Evolutionary conservation across 2,329 filamentous ascomycete species (phyloP), one percentile per base, ranked within the genome.

Genomic region (Fusarium sp.): DNA sequence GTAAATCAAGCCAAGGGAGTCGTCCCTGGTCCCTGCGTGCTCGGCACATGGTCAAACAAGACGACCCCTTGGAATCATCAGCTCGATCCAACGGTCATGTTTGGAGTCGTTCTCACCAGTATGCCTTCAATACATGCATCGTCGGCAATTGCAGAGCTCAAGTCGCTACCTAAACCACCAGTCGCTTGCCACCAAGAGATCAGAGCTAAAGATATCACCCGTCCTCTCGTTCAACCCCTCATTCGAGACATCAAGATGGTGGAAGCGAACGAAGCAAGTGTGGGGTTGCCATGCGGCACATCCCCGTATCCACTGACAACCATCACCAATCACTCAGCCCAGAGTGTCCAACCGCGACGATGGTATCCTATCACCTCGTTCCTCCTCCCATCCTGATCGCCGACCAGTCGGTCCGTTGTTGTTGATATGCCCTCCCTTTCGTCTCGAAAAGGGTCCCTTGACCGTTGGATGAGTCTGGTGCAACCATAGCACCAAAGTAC

Each of bases 291-390:
- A 74, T 77, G 71, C 75, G 70, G 75, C 73, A 66, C 67, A 70
- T 76, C 72, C 68, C 59, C 67, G 59, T 72, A 66, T 67, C 73
- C 65, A 71, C 67, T 55, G 44, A 46, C 75, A 44, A 42, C 44
- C 69, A 64, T 71, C 68, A 69, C 74, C 75, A 75, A 79, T 79
- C 74, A 77, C 64, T 69, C 44, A 51, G 58, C 67, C 44, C 57
- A 58, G 67, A 66, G 65, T 55, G 59, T 63, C 67, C 75, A 79
- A 79, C 77, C 77, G 72, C 51, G 64, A 65, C 63, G 68, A 68
- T 67, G 75, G 77, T 78, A 78, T 77, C 77, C 78, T 78, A 79
- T 78, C 78, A 79, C 62, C 70, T 73, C 61, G 67, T 60, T 71
- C 56, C 67, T 57, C 67, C 59, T 68, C 66, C 69, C 66, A 59